Evolutionary conservation across 225 moss, liverwort and hornwort genomes (phyloP).

Genomic region (Bryoerythrophyllum caledonicum): DNA sequence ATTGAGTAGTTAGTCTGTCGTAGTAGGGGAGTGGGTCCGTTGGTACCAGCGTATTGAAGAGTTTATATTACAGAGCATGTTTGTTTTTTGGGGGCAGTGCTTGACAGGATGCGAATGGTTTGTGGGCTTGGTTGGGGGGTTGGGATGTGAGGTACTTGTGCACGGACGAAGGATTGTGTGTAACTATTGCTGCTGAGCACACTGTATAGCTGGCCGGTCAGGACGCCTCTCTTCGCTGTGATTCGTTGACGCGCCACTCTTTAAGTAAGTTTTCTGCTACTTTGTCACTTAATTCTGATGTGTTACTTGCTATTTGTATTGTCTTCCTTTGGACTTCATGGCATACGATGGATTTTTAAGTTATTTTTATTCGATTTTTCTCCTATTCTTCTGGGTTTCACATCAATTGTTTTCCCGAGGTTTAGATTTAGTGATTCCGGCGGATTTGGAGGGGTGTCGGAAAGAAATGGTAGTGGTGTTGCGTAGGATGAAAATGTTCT

Average conservation of each 20-base stretch:
- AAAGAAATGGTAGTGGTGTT: not conserved
- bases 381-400: not conserved
- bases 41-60: not conserved
- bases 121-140: conserved; percentile 30
- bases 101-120: conserved; percentile 38
- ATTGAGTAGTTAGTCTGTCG: not conserved
- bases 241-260: conserved; percentile 19
- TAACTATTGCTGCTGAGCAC: conserved; percentile 40
- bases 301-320: conserved; percentile 4
- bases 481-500: conserved; percentile 23
- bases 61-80: conserved; percentile 1
- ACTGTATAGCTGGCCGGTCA: conserved; percentile 25
- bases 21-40: not conserved
- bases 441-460: not conserved
- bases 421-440: not conserved
- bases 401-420: not conserved
- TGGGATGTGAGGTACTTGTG: conserved; percentile 40
- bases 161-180: conserved; percentile 41
- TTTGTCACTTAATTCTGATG: conserved; percentile 14
- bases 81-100: conserved; percentile 25
- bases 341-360: not conserved
- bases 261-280: conserved; percentile 46
- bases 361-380: not conserved
- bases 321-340: not conserved
- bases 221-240: conserved; percentile 29